Percentiles rank a stretch among this genome's conserved stretches.
Conservation (phyloP, 1,284 basidiomycete species). For the Omphalotus olearius region DNA sequence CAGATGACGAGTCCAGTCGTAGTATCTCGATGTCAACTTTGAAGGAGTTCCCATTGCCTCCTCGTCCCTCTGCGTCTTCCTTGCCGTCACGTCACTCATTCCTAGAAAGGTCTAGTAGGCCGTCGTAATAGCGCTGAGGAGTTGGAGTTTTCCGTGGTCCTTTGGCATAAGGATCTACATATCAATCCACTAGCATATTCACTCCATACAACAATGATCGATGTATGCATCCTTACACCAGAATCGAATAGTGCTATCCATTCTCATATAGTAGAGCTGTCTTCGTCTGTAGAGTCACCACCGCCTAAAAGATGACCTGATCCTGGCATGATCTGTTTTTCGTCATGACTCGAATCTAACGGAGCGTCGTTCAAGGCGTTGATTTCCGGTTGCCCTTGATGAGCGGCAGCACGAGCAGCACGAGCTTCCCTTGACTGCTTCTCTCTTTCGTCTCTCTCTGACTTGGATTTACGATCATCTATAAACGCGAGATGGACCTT, state of each 20-base stretch:
- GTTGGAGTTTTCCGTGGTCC: neutral
- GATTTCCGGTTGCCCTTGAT: slow-evolving; percentile 22
- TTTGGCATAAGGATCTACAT: too few relatives aligned
- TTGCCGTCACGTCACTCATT: slow-evolving; percentile 14
- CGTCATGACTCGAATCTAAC: slow-evolving; percentile 12
- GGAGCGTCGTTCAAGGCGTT: slow-evolving; percentile 1
- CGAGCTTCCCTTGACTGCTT: slow-evolving; percentile 43
- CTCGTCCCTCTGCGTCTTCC: slow-evolving; percentile 31
- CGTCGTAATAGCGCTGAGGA: slow-evolving; percentile 24
- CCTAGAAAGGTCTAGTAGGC: slow-evolving; percentile 30
- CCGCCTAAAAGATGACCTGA: slow-evolving; percentile 25
- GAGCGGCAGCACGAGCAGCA: slow-evolving; percentile 22
- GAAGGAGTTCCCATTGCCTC: slow-evolving; percentile 36
- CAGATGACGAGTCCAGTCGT: slow-evolving; percentile 4
- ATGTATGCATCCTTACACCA: too few relatives aligned
- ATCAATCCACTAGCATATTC: too few relatives aligned
- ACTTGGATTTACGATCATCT: slow-evolving; percentile 64
- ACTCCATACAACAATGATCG: too few relatives aligned
- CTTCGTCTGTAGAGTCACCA: too few relatives aligned
- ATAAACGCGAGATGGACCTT: slow-evolving; percentile 68
- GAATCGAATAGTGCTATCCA: too few relatives aligned
- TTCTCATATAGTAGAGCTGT: too few relatives aligned
- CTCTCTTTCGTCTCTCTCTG: slow-evolving; percentile 53
- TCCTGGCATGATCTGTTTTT: slow-evolving; percentile 24
- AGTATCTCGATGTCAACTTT: slow-evolving; percentile 20